Conservation (phyloP, 306 rosid species). For the Cicer pinnatifidum region DNA sequence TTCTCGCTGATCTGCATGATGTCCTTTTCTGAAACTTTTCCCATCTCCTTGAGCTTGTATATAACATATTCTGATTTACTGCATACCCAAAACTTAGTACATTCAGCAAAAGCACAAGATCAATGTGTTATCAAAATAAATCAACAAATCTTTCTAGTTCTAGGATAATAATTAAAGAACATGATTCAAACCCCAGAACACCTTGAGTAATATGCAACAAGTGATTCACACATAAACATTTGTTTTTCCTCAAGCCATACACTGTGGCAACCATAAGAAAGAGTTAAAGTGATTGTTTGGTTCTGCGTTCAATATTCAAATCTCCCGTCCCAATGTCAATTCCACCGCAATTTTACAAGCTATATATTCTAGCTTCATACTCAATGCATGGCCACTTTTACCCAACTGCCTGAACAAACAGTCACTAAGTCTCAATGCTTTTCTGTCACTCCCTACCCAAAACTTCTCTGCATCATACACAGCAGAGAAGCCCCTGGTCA, state of each 20-base stretch:
- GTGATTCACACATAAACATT: not conserved
- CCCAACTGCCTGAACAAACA: too few species aligned
- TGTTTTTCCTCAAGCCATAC: not conserved
- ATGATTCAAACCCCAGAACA: slow-evolving; percentile 14
- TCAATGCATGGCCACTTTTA: too few species aligned
- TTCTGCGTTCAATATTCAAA: too few species aligned
- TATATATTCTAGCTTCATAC: too few species aligned
- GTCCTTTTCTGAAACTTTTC: slow-evolving; percentile 82
- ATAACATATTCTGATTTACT: slow-evolving; percentile 91
- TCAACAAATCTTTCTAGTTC: not conserved
- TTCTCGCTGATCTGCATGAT: slow-evolving; percentile 69
- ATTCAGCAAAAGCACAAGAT: slow-evolving; percentile 37
- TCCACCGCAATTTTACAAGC: too few species aligned
- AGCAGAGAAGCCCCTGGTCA: not conserved
- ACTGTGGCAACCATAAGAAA: not conserved
- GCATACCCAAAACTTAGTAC: slow-evolving; percentile 46
- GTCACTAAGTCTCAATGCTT: too few species aligned
- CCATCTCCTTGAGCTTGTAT: slow-evolving; percentile 98
- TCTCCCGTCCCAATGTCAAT: too few species aligned
- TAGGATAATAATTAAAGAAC: slow-evolving; percentile 10
- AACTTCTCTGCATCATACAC: too few species aligned
- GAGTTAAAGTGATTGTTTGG: not conserved
- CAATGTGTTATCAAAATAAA: slow-evolving; percentile 31
- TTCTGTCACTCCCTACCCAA: too few species aligned
- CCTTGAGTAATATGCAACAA: not conserved